Evolutionary conservation across 176 grass and related monocot genomes (phyloP), one percentile per base, ranked within the genome.

Genomic region (Triticum timopheevii): DNA sequence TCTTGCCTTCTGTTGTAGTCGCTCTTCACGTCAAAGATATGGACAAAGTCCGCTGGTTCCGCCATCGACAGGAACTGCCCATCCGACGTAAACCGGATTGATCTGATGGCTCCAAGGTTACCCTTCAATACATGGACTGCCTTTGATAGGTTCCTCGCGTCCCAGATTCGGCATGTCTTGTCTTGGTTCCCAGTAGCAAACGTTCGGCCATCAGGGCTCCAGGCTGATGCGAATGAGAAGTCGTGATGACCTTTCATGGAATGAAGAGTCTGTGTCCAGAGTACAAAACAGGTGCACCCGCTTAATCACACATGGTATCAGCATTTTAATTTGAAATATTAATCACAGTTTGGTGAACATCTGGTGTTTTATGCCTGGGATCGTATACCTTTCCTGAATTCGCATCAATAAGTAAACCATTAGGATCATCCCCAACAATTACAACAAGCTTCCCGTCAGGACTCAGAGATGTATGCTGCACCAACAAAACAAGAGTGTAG

Each of bases 151-250:
- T 99, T 99, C 58, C 97, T 89, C 6, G 69, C 77, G 27, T 99
- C 97, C 94, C 97, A 99, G 61, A 99, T 77, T n/a, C 97, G 84
- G 83, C 97, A 99, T 67, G 97, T 99, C 83, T 94, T 99, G 62
- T 99, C 97, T 88, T 99, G 97, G 86, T 99, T 99, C 44, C 97
- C 97, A 61, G 97, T 99, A 19, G 97, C 94, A 86, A 99, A 99
- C 52, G 91, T 94, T 27, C 47, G 67, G 34, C 97, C 97, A 76
- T 96, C 93, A 49, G 94, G 97, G 85, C 87, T 88, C 97, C 97
- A 99, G 40, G 97, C 94, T 7, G 97, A 96, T 79, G 97, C 94
- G 81, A 99, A 99, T 49, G 97, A 97, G 79, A 82, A 99, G 65
- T 99, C 97, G 25, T 83, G 54, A 52, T 99, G 97, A 7, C 97